Base-by-base conservation (phyloP, 2,329 filamentous ascomycete species). In the Aureobasidium sp. region DNA sequence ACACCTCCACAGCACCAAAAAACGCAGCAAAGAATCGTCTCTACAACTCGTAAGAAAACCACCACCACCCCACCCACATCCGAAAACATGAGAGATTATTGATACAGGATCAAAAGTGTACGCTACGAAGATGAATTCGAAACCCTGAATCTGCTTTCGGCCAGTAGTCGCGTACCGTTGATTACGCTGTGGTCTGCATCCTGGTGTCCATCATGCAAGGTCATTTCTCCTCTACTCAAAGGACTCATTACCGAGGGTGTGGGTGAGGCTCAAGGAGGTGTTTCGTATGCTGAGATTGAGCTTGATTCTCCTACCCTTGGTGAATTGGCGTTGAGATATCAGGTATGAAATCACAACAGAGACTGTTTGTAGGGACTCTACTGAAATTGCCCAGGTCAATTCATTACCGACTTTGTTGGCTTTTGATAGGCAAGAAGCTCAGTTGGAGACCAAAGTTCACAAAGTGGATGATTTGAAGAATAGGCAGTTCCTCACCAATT, bases 181-280 rank as follows among this genome's bases (percentile, higher is more conserved):
- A 68, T 78, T 39, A 78, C 75, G 0, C 62, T 77, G 10, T 78
- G 74, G 74, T 74, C 68, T 35, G 72, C 75, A 2, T 70, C 69
- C 3, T 78, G 73, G 71, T 74, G 71, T 56, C 61, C 66, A 1
- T 70, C 69, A 4, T 76, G 73, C 61, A 67, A 69, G 21, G 60
- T 63, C 8, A 64, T 76, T 4, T 67, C 68, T 8, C 73, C 74
- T 1, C 56, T 76, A 4, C 48, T 77, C 8, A 63, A 62, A n/a
- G 57, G 63, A 2, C 59, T 77, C 29, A 67, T 78, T 24, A 66
- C 71, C 48, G 71, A 74, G 38, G 65, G 70, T 1, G 60, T 73
- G 0, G 75, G 74, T 1, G 71, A 77, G 56, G 56, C 57, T 1
- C 64, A 71, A 55, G 74, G 74, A 3, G 71, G 73, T 0, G 61